Evolutionary conservation across 2,329 filamentous ascomycete species (phyloP).

Genomic region (Aureobasidium leucospermi): DNA sequence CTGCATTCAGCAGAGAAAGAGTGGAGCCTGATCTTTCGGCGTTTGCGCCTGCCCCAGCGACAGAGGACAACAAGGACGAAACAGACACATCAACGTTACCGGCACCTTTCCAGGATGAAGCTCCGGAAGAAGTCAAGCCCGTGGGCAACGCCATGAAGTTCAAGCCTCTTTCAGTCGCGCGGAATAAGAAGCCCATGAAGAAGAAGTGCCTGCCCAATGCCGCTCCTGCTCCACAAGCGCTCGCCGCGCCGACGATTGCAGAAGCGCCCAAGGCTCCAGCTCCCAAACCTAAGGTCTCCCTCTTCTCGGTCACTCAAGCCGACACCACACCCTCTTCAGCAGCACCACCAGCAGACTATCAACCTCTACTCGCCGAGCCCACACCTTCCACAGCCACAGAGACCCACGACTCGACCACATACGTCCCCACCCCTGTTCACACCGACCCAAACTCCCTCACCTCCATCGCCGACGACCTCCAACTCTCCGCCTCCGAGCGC

Average conservation of each 20-base stretch:
- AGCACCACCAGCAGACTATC: slow-evolving; percentile 25
- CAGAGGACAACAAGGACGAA: slow-evolving; percentile 27
- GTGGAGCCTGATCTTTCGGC: slow-evolving; percentile 4
- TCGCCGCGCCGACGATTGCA: slow-evolving; percentile 17
- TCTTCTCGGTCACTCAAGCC: slow-evolving; percentile 57
- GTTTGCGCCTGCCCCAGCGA: not conserved
- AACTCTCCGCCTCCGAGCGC: slow-evolving; percentile 67
- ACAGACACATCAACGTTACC: slow-evolving; percentile 33
- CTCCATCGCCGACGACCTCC: slow-evolving; percentile 66
- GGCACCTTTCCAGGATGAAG: slow-evolving; percentile 32
- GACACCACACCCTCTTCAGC: slow-evolving; percentile 20
- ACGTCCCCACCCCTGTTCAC: slow-evolving; percentile 9
- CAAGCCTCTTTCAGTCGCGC: slow-evolving; percentile 75
- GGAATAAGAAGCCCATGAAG: slow-evolving; percentile 62
- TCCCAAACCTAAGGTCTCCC: slow-evolving; percentile 55
- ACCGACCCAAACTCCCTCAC: slow-evolving; percentile 51
- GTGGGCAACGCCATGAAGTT: slow-evolving; percentile 81
- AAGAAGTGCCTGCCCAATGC: slow-evolving; percentile 36
- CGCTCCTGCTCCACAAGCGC: slow-evolving; percentile 19
- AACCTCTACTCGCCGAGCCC: slow-evolving; percentile 28
- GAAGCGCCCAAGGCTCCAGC: slow-evolving; percentile 15
- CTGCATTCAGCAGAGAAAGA: slow-evolving; percentile 66
- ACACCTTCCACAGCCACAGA: not conserved
- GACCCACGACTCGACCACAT: not conserved
- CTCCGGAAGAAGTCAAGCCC: slow-evolving; percentile 57